These are phyloP conservation scores for Craterostigma plantagineum DNA, from an alignment of 257 asterid species.

Conservation along the genomic window DNA sequence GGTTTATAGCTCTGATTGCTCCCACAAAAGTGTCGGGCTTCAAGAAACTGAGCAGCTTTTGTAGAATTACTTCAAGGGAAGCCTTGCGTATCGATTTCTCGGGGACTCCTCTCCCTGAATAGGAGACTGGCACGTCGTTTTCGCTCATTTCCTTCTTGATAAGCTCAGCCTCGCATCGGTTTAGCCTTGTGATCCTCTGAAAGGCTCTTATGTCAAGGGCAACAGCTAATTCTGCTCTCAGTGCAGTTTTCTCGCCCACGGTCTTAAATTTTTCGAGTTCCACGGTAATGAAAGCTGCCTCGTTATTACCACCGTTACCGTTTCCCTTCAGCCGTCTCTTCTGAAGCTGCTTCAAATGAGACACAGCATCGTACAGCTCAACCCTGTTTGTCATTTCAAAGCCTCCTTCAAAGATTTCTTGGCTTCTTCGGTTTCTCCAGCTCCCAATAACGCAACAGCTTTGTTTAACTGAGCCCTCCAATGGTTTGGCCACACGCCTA, in stretches of 20 bases:
- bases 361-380: conserved; percentile 78
- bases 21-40: conserved; percentile 92
- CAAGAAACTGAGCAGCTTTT: conserved; percentile 60
- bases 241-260: conserved; percentile 55
- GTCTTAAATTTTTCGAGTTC: conserved; percentile 70
- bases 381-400: conserved; percentile 83
- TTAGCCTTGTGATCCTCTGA: conserved; percentile 83
- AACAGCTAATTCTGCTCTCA: conserved; percentile 47
- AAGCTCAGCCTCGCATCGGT: conserved; percentile 61
- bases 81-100: conserved; percentile 89
- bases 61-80: conserved; percentile 61
- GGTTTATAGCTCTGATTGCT: conserved; percentile 83
- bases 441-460: conserved; percentile 85
- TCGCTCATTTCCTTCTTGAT: conserved; percentile 79
- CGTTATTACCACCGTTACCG: conserved; percentile 41
- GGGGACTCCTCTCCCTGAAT: conserved; percentile 66
- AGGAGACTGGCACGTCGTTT: conserved; percentile 58
- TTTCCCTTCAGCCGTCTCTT: conserved; percentile 66
- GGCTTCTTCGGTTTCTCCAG: conserved; percentile 92
- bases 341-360: conserved; percentile 88
- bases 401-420: conserved; percentile 94
- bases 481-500: conserved; percentile 88
- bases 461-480: conserved; percentile 97
- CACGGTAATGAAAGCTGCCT: conserved; percentile 46
- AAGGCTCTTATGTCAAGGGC: conserved; percentile 79